Conservation (phyloP, 805 yeast genomes). For the Lipomyces spencermartinsiae region DNA sequence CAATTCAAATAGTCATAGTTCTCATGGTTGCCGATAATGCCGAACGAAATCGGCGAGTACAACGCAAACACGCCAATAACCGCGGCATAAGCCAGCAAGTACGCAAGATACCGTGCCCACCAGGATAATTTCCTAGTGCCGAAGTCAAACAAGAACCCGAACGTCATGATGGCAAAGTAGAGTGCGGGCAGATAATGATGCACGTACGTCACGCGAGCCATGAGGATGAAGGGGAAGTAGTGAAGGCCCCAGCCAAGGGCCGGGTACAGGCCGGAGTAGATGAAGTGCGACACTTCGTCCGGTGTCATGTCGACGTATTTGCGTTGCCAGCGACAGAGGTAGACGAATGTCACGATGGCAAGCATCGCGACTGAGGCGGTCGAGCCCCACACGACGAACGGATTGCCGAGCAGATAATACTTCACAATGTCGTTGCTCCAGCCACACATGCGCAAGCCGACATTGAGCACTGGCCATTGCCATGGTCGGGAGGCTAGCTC, state of each 20-base stretch:
- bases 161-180: conserved; percentile 86
- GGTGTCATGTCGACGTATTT: conserved; percentile 59
- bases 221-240: conserved; percentile 83
- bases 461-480: conserved; percentile 79
- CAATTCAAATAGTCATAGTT: conserved; percentile 60
- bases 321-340: conserved; percentile 70
- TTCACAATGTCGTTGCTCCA: conserved; percentile 65
- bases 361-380: conserved; percentile 56
- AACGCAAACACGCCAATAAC: conserved; percentile 65
- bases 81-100: conserved; percentile 54
- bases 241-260: conserved; percentile 91
- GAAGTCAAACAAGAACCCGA: conserved; percentile 66
- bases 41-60: conserved; percentile 75
- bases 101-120: conserved; percentile 46
- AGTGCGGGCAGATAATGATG: conserved; percentile 97
- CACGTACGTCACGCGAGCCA: conserved; percentile 96
- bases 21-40: conserved; percentile 67
- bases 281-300: conserved; percentile 50
- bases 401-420: conserved; percentile 73
- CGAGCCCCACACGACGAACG: conserved; percentile 68
- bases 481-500: conserved; percentile 76
- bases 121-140: conserved; percentile 42
- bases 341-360: conserved; percentile 48
- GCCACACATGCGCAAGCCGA: conserved; percentile 77
- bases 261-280: conserved; percentile 79